These are phyloP conservation scores for Pisolithus marmoratus DNA, from an alignment of 768 basidiomycete genomes.

Conservation along the genomic window DNA sequence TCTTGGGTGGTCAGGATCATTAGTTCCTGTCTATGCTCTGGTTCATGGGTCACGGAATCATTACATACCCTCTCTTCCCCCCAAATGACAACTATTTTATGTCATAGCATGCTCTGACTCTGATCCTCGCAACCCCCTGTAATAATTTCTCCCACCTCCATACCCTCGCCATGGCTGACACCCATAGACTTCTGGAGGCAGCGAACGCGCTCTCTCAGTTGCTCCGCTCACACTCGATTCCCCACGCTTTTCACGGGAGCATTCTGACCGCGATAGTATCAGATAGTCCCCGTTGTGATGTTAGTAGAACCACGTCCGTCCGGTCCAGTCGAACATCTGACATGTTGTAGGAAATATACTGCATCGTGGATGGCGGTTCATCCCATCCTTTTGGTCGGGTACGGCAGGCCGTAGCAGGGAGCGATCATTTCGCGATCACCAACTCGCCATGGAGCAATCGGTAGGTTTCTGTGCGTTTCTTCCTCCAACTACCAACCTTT, in stretches of 20 bases:
- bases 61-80: constrained; percentile 39
- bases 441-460: constrained; percentile 86
- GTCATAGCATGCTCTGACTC: constrained; percentile 51
- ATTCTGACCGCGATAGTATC: constrained; percentile 66
- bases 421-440: constrained; percentile 57
- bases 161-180: constrained; percentile 49
- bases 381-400: constrained; percentile 75
- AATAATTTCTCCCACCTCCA: constrained; percentile 22
- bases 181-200: constrained; percentile 69
- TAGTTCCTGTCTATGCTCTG: constrained; percentile 30
- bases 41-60: constrained; percentile 37
- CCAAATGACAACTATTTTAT: constrained; percentile 33
- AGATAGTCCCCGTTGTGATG: constrained; percentile 60
- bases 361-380: constrained; percentile 74
- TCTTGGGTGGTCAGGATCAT: constrained; percentile 19
- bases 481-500: neutral
- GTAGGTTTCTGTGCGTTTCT: constrained; percentile 31
- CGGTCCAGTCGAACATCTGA: constrained; percentile 5
- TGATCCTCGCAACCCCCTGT: constrained; percentile 26
- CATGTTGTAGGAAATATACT: constrained; percentile 65
- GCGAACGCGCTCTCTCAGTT: constrained; percentile 67
- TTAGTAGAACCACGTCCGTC: constrained; percentile 28
- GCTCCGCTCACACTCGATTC: constrained; percentile 50
- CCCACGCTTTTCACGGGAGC: constrained; percentile 80
- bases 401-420: constrained; percentile 65